Percentiles rank a stretch among this genome's conserved stretches.
These are phyloP conservation scores for barrel medic (Medicago truncatula) DNA, from an alignment of 306 rosid species.

Conservation along the genomic window MtrunA17r5.0-ANR NC_053044.1:28708001-28708500, in stretches of 20 bases:
- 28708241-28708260: conserved; percentile 82
- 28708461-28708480: conserved; percentile 61
- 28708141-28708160: conserved; percentile 80
- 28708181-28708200: conserved; percentile 82
- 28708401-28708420: conserved; percentile 85
- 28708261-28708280: conserved; percentile 81
- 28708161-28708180: conserved; percentile 68
- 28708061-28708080: conserved; percentile 61
- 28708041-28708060: conserved; percentile 69
- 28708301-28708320: conserved; percentile 93
- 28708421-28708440: conserved; percentile 68
- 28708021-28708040: conserved; percentile 43
- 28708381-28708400: conserved; percentile 73
- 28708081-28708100: conserved; percentile 79
- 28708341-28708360: conserved; percentile 25
- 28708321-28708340: conserved; percentile 75
- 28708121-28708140: conserved; percentile 77
- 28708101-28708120: conserved; percentile 64
- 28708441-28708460: conserved; percentile 51
- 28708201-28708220: conserved; percentile 82
- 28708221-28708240: conserved; percentile 67
- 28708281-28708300: conserved; percentile 84
- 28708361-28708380: conserved; percentile 74
- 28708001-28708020: conserved; percentile 48
- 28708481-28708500: conserved; percentile 68